phyloP scores from a whole-genome alignment of 2,329 filamentous ascomycete species.

The Chrysosporium queenslandicum region DNA sequence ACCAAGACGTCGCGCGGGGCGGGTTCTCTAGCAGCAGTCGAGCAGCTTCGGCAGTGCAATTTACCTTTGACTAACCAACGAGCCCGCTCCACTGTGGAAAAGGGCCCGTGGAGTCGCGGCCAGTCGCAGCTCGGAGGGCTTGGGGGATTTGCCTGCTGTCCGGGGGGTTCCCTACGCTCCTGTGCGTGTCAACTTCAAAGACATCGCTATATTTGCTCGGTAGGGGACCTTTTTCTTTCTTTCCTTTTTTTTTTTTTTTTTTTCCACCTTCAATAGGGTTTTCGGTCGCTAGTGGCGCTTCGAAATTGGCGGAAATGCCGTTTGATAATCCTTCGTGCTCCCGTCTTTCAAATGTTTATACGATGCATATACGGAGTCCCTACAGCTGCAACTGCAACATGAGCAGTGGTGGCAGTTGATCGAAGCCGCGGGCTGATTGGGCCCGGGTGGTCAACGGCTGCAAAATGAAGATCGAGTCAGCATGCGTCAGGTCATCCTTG shows the following conservation, averaged over 20 bases:
- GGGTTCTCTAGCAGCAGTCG: background rate
- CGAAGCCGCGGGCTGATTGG: background rate
- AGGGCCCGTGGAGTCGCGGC: background rate
- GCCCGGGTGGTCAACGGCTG: background rate
- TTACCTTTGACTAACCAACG: background rate
- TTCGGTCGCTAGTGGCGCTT: background rate
- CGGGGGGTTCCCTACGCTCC: background rate
- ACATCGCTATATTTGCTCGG: too few species aligned
- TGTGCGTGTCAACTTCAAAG: background rate
- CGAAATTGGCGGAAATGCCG: background rate
- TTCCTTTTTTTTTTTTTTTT: too few species aligned
- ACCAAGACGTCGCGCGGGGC: background rate
- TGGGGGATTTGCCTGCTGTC: background rate
- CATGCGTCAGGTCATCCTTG: slow-evolving; percentile 1
- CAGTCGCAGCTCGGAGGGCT: slow-evolving; percentile 1
- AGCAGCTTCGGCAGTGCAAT: background rate
- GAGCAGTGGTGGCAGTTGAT: background rate
- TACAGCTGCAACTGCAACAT: background rate
- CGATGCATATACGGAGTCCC: background rate
- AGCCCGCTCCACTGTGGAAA: slow-evolving; percentile 1
- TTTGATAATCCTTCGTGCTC: background rate
- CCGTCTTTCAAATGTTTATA: background rate
- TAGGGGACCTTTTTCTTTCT: too few species aligned
- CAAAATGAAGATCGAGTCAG: background rate
- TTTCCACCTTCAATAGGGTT: background rate